Evolutionary conservation across 2,329 filamentous ascomycete genomes (phyloP).

Genomic region (Scleromitrula shiraiana): DNA sequence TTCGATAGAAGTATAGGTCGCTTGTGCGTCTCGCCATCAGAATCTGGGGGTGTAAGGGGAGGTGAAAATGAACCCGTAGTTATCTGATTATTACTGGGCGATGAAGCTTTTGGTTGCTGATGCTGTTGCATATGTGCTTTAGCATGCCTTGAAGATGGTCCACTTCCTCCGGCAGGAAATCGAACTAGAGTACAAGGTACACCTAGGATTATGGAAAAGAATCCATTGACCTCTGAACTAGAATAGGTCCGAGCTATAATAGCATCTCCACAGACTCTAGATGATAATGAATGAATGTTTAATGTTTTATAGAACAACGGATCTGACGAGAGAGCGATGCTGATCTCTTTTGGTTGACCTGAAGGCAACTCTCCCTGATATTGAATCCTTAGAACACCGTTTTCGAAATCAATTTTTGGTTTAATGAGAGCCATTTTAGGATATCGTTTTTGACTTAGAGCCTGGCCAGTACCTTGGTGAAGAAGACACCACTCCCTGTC

Average conservation of each 20-base stretch:
- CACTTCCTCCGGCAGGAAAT: slow-evolving; percentile 62
- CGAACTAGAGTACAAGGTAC: slow-evolving; percentile 78
- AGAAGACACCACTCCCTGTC: slow-evolving; percentile 96
- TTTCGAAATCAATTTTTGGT: slow-evolving; percentile 63
- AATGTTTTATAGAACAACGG: slow-evolving; percentile 44
- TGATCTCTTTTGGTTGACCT: slow-evolving; percentile 33
- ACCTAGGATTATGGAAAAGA: slow-evolving; percentile 69
- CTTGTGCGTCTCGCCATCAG: slow-evolving; percentile 40
- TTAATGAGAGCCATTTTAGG: slow-evolving; percentile 79
- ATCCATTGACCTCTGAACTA: slow-evolving; percentile 55
- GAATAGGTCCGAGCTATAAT: slow-evolving; percentile 65
- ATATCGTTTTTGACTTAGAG: slow-evolving; percentile 81
- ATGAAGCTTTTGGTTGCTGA: slow-evolving; percentile 31
- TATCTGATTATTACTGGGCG: slow-evolving; percentile 8
- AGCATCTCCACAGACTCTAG: slow-evolving; percentile 76
- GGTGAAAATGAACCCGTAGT: slow-evolving; percentile 47
- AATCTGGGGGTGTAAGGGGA: slow-evolving; percentile 49
- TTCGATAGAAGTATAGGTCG: slow-evolving; percentile 74
- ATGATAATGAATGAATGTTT: slow-evolving; percentile 38
- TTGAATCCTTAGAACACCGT: slow-evolving; percentile 55
- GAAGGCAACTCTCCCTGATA: slow-evolving; percentile 33
- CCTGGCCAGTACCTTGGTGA: slow-evolving; percentile 75
- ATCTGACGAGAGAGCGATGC: slow-evolving; percentile 60
- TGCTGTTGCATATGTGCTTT: slow-evolving; percentile 62
- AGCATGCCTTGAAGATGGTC: slow-evolving; percentile 55